These are phyloP conservation scores for Hypoxylon perforatum DNA, from an alignment of 495 filamentous ascomycete species.

Conservation along the genomic window DNA sequence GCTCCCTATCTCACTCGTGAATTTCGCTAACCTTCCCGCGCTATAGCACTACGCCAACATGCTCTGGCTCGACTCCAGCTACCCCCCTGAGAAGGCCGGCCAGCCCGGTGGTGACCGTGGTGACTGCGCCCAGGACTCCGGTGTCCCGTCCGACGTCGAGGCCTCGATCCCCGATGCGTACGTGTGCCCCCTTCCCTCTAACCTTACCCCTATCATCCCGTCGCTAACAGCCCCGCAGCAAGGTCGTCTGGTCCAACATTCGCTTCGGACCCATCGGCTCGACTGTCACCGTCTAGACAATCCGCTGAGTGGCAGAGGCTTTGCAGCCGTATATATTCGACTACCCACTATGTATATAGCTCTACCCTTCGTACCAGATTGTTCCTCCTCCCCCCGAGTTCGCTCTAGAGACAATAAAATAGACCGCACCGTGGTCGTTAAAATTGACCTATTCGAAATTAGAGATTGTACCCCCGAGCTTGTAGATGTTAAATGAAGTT, in stretches of 20 bases:
- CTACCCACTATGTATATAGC: constrained; percentile 36
- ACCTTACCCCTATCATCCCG: constrained; percentile 19
- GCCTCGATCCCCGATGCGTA: constrained; percentile 61
- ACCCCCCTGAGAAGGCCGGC: constrained; percentile 66
- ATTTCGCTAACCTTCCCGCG: constrained; percentile 1
- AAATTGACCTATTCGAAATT: background rate
- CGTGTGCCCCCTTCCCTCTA: constrained; percentile 57
- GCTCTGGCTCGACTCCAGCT: constrained; percentile 86
- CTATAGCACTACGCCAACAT: constrained; percentile 72
- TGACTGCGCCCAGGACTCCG: constrained; percentile 70
- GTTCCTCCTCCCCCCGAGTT: constrained; percentile 36
- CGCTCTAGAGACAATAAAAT: constrained; percentile 38
- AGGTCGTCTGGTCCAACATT: constrained; percentile 72
- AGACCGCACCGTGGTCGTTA: constrained; percentile 17
- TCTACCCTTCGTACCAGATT: constrained; percentile 38
- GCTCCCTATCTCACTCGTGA: background rate
- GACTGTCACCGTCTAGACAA: constrained; percentile 61
- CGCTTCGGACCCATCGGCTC: constrained; percentile 74
- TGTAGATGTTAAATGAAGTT: no score
- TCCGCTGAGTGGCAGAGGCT: constrained; percentile 16
- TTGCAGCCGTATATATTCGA: constrained; percentile 33
- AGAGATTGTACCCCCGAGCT: no score
- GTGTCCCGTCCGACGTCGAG: constrained; percentile 70
- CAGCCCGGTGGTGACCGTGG: constrained; percentile 76
- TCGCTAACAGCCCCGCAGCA: constrained; percentile 41